These are phyloP conservation scores for Pistacia vera DNA, from an alignment of 345 rosid genomes.

Conservation along the genomic window DNA sequence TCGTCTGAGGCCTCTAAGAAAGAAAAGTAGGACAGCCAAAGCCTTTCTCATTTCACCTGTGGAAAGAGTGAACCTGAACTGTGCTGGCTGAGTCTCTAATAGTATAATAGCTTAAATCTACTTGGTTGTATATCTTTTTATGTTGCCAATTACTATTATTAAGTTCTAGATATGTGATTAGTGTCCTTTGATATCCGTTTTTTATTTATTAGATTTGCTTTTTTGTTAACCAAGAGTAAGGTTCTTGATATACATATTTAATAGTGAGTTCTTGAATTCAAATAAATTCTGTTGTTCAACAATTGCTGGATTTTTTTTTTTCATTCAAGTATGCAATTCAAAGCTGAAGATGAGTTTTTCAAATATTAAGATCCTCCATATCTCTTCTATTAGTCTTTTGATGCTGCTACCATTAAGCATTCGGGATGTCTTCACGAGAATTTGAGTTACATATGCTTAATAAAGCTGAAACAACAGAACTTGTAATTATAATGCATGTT, in stretches of 20 bases:
- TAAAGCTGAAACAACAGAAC: background rate
- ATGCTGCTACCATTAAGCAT: too few relatives aligned
- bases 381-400: too few relatives aligned
- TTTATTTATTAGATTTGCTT: too few relatives aligned
- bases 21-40: constrained; percentile 35
- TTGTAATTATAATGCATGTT: too few relatives aligned
- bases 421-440: too few relatives aligned
- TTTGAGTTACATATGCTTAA: too few relatives aligned
- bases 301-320: background rate
- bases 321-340: background rate
- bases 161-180: too few relatives aligned
- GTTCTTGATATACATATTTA: too few relatives aligned
- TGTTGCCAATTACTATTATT: background rate
- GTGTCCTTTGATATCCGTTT: too few relatives aligned
- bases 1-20: constrained; percentile 48
- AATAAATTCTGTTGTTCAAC: too few relatives aligned
- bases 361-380: too few relatives aligned
- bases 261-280: background rate
- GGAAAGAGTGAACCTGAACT: background rate
- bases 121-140: background rate
- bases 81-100: too few relatives aligned
- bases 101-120: background rate
- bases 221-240: background rate
- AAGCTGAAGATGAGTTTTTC: background rate
- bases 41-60: background rate